A percentile compares a stretch with the other conserved stretches of the same genome.
Evolutionary conservation across 1,284 basidiomycete species (phyloP).

Genomic region (Cryptococcus maquisensis): DNA sequence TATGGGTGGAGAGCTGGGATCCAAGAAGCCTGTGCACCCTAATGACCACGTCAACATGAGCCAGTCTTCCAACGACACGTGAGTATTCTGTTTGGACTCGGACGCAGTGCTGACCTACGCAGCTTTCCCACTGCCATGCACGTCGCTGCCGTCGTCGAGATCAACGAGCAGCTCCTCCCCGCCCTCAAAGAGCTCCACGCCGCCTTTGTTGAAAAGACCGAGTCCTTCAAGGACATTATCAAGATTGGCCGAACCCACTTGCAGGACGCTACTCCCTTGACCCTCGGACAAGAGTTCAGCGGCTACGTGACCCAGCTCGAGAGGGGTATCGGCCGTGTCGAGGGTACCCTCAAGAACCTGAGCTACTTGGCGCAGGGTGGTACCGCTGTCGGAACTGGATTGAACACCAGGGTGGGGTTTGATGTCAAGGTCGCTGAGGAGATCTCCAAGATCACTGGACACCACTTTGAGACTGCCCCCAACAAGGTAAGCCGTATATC

Average conservation of each 20-base stretch:
- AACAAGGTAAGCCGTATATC: constrained; percentile 68
- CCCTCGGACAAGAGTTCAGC: constrained; percentile 97
- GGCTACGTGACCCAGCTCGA: constrained; percentile 95
- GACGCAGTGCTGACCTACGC: background rate
- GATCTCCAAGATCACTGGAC: constrained; percentile 85
- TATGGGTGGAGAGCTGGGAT: constrained; percentile 90
- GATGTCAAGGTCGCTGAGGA: constrained; percentile 91
- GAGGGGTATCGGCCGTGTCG: constrained; percentile 83
- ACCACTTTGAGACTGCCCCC: constrained; percentile 90
- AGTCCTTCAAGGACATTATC: constrained; percentile 82
- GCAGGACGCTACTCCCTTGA: constrained; percentile 96
- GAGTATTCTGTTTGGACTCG: constrained; percentile 16
- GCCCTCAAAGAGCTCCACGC: constrained; percentile 78
- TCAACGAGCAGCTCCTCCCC: constrained; percentile 75
- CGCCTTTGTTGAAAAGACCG: constrained; percentile 76
- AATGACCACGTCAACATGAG: constrained; percentile 99
- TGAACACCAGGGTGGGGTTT: constrained; percentile 96
- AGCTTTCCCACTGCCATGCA: constrained; percentile 99
- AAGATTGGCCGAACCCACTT: constrained; percentile 99
- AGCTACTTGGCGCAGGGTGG: constrained; percentile 94
- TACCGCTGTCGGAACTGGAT: constrained; percentile 95
- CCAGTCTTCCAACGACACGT: constrained; percentile 99
- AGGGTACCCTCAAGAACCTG: constrained; percentile 77
- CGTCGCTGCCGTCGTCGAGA: constrained; percentile 88
- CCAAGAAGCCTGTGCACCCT: constrained; percentile 96